These are phyloP conservation scores for Mucor sp. DNA, from an alignment of 371 early-diverging fungal genomes.

Conservation along the genomic window DNA sequence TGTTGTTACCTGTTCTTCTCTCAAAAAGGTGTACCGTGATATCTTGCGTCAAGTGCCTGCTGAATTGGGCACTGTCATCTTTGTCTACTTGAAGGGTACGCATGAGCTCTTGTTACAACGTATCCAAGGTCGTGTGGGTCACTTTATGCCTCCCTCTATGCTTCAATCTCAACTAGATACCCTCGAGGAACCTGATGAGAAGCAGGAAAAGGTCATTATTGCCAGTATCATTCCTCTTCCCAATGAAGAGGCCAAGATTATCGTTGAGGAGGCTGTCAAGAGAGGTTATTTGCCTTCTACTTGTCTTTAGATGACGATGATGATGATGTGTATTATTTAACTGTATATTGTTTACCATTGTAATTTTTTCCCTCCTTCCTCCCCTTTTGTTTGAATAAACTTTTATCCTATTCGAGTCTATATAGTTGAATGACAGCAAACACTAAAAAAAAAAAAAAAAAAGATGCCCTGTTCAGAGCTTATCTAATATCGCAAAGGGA, in stretches of 20 bases:
- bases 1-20: slow-evolving; percentile 66
- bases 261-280: slow-evolving; percentile 15
- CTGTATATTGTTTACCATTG: neutral
- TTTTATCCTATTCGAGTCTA: too few relatives aligned
- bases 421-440: neutral
- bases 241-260: slow-evolving; percentile 12
- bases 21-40: slow-evolving; percentile 65
- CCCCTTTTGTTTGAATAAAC: neutral
- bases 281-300: slow-evolving; percentile 12
- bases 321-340: neutral
- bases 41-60: slow-evolving; percentile 46
- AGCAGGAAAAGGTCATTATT: slow-evolving; percentile 52
- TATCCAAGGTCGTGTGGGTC: slow-evolving; percentile 47
- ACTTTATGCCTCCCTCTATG: slow-evolving; percentile 59
- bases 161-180: slow-evolving; percentile 63
- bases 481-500: neutral
- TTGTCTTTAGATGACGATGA: neutral
- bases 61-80: slow-evolving; percentile 39
- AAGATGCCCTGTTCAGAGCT: neutral
- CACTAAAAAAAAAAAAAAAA: too few relatives aligned
- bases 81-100: slow-evolving; percentile 63
- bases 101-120: slow-evolving; percentile 49
- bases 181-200: slow-evolving; percentile 56
- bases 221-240: slow-evolving; percentile 31
- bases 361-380: neutral